Evolutionary conservation across 2,329 filamentous ascomycete species (phyloP).

Genomic region (Penicillium hesseltinei): DNA sequence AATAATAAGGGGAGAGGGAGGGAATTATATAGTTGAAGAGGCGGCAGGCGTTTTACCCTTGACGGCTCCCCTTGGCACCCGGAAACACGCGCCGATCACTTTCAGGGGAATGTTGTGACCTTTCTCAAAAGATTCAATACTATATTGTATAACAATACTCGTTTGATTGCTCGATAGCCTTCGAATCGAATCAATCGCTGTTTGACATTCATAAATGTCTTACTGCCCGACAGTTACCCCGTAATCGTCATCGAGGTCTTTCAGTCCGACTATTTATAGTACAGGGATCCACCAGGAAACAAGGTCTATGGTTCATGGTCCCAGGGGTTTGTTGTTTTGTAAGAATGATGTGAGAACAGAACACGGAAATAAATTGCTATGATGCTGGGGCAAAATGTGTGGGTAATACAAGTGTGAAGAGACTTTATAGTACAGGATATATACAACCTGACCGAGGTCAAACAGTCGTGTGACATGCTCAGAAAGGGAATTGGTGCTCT

Average conservation of each 20-base stretch:
- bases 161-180: background rate
- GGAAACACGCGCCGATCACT: conserved; percentile 1
- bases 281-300: background rate
- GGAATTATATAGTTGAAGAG: conserved; percentile 10
- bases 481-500: background rate
- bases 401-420: background rate
- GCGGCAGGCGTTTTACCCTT: background rate
- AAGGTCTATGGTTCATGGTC: background rate
- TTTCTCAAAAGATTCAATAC: background rate
- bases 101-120: conserved; percentile 6
- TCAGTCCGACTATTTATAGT: conserved; percentile 13
- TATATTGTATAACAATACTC: background rate
- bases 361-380: background rate
- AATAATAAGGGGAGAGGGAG: background rate
- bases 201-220: background rate
- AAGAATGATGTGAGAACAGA: background rate
- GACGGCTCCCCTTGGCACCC: background rate
- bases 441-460: background rate
- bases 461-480: background rate
- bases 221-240: conserved; percentile 1
- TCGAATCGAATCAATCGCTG: background rate
- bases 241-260: conserved; percentile 5
- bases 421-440: conserved; percentile 5
- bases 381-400: background rate
- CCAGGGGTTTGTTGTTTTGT: background rate